A percentile compares a stretch with the other conserved stretches of the same genome.
phyloP scores from a whole-genome alignment of 805 yeast species.

The Candida fluviatilis region DNA sequence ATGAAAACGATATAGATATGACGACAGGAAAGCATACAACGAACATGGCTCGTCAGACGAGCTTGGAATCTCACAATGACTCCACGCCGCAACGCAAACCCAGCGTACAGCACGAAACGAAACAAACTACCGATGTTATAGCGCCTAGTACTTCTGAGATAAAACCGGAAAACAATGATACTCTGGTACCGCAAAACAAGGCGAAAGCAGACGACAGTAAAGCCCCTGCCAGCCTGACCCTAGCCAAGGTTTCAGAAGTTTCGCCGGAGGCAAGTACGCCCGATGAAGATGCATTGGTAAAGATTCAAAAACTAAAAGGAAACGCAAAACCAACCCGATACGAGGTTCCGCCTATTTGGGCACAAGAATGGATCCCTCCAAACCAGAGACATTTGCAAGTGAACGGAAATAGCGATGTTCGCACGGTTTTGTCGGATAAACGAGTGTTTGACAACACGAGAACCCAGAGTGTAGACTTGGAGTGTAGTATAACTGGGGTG shows the following conservation, averaged over 20 bases:
- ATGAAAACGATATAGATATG: constrained; percentile 43
- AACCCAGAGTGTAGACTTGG: constrained; percentile 34
- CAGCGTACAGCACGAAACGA: too few species aligned
- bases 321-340: constrained; percentile 57
- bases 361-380: constrained; percentile 63
- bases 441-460: constrained; percentile 28
- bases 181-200: too few species aligned
- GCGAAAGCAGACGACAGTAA: too few species aligned
- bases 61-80: constrained; percentile 9
- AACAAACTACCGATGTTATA: too few species aligned
- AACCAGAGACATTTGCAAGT: constrained; percentile 4
- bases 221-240: too few species aligned
- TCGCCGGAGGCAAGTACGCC: constrained; percentile 1
- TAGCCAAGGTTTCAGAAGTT: too few species aligned
- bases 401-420: constrained; percentile 9
- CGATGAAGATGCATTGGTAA: constrained; percentile 20
- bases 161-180: not conserved
- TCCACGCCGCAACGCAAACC: too few species aligned
- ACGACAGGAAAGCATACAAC: constrained; percentile 36
- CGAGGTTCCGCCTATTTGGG: constrained; percentile 75
- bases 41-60: constrained; percentile 20
- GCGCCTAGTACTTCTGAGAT: too few species aligned
- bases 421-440: constrained; percentile 16
- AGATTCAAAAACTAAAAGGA: constrained; percentile 18
- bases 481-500: constrained; percentile 63